These are phyloP conservation scores for Suhomyces terraborum DNA, from an alignment of 1,139 yeast genomes.

Conservation along the genomic window DNA sequence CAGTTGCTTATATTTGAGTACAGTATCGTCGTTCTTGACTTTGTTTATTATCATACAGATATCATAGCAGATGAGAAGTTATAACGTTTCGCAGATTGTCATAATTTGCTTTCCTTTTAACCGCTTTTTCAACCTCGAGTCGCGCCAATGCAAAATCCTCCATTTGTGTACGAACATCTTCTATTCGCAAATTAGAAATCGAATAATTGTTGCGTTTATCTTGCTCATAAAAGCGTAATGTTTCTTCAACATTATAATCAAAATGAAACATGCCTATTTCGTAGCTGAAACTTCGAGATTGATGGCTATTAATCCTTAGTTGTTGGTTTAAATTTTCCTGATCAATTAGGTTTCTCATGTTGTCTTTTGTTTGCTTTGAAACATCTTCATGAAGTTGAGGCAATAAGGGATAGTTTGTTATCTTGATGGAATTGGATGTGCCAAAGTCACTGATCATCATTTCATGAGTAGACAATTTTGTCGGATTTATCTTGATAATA, in stretches of 20 bases:
- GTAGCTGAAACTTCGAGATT: slow-evolving; percentile 22
- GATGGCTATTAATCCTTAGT: slow-evolving; percentile 9
- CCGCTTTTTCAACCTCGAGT: slow-evolving; percentile 20
- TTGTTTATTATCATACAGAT: no score
- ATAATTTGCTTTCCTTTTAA: no score
- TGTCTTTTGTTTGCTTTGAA: slow-evolving; percentile 5
- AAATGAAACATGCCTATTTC: slow-evolving; percentile 25
- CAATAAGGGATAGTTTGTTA: slow-evolving; percentile 29
- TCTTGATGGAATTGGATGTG: slow-evolving; percentile 19
- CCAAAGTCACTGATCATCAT: slow-evolving; percentile 23
- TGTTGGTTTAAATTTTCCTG: slow-evolving; percentile 4
- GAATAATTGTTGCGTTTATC: slow-evolving; percentile 18
- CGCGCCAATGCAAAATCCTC: slow-evolving; percentile 29
- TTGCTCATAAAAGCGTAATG: slow-evolving; percentile 23
- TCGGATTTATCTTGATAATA: slow-evolving; percentile 27
- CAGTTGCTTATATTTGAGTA: no score
- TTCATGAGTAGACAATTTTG: slow-evolving; percentile 28
- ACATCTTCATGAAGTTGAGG: slow-evolving; percentile 18
- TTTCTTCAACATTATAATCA: slow-evolving; percentile 31
- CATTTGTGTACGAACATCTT: slow-evolving; percentile 23
- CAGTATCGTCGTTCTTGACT: no score
- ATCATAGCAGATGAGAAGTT: no score
- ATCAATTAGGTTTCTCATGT: slow-evolving; percentile 13
- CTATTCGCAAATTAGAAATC: slow-evolving; percentile 22
- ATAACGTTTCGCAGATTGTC: no score